Evolutionary conservation across 148 eudicot genomes (phyloP), one percentile per base, ranked within the genome.

Genomic region (Vaccinium darrowii): DNA sequence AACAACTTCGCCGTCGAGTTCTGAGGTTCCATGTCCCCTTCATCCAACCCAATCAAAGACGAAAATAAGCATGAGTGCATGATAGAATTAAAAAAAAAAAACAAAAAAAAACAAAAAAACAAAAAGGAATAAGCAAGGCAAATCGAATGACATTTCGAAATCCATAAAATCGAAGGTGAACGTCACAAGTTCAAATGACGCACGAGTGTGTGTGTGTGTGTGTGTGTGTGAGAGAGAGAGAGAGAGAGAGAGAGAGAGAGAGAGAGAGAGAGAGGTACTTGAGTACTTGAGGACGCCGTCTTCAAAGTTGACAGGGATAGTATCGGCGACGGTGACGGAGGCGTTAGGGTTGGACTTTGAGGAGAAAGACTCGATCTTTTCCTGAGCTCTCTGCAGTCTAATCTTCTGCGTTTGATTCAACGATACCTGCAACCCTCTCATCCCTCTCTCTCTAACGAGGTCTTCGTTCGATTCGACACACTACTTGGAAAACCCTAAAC

Each of bases 21-120:
- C 98, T 56, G 87, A 49, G 14, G 97, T 96, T 33, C 99, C 99
- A 85, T 96, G 99, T 27, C 99, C 99, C 90, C 99, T 96, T 83
- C 83, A 90, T 78, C 78, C 50, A 65, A 71, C 72, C 11, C 78
- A 80, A 67, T 6, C 58, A 15, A 51, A 78, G 2, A 30, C 8
- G 8, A 81, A 15, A 84, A 57, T 47, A 85, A 85, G 60, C 47
- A 43, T 14, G 33, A 13, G 14, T 8, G 13, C 49, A 71, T 82
- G 2, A 76, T 16, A 16, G 33, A 18, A 80, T 33, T 27, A 27
- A 27, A 27, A 27, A 39, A 10, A 3, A 72, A 13, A 18, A 30
- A 30, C 33, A 0, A 33, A 33, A 33, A n/a, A n/a, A n/a, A n/a
- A n/a, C n/a, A 2, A 27, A 71, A 27, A 13, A 30, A 23, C 30